A percentile compares a stretch with the other conserved stretches of the same genome.
Conservation (phyloP, 371 early-diverging fungal genomes). For the Circinella minor region DNA sequence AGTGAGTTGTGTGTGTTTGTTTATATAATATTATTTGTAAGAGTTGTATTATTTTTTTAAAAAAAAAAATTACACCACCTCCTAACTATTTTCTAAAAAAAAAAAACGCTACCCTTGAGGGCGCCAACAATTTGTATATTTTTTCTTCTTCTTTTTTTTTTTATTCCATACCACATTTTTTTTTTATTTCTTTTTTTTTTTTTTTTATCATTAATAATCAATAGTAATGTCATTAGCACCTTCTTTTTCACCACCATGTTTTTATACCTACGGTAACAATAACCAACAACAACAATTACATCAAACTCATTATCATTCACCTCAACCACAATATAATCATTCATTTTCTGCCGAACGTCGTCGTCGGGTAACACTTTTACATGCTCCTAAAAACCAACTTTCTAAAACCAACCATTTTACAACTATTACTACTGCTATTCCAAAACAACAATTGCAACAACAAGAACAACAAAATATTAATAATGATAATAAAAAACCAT, state of each 20-base stretch:
- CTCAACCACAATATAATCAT: constrained; percentile 9
- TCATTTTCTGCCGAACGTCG: constrained; percentile 8
- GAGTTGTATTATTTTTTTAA: too few relatives aligned
- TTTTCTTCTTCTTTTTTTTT: constrained; percentile 9
- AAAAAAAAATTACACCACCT: too few relatives aligned
- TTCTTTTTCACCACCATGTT: constrained; percentile 16
- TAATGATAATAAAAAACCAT: constrained; percentile 1
- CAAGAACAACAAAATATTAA: not conserved
- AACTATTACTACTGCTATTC: not conserved
- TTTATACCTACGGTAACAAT: constrained; percentile 1
- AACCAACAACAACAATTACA: constrained; percentile 11
- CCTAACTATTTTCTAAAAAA: too few relatives aligned
- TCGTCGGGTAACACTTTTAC: constrained; percentile 12
- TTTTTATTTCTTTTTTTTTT: not conserved
- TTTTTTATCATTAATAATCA: not conserved
- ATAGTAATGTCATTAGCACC: constrained; percentile 16
- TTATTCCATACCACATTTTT: not conserved
- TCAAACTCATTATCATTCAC: constrained; percentile 1
- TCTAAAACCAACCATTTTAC: not conserved
- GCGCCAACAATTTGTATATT: not conserved
- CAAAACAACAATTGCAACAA: not conserved
- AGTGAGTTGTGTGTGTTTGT: too few relatives aligned
- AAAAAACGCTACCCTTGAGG: too few relatives aligned
- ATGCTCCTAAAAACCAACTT: constrained; percentile 3
- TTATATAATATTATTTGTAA: too few relatives aligned